Evolutionary conservation across 805 yeast genomes (phyloP), one percentile per base, ranked within the genome.

Genomic region (Yamadazyma sp.): DNA sequence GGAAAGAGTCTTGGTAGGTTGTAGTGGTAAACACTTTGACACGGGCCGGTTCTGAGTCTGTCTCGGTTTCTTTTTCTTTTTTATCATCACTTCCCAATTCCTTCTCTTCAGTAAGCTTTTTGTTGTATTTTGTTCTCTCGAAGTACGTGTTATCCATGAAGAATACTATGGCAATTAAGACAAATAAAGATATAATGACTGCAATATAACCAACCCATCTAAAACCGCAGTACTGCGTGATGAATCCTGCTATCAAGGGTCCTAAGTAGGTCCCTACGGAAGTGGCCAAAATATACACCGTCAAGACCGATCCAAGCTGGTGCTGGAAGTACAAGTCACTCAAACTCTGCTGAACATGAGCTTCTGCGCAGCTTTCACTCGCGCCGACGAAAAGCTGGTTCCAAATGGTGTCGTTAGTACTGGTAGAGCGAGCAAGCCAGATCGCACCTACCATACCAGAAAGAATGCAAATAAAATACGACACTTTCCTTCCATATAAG

Each of bases 181-280:
- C 37, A 48, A 71, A 75, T 16, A 62, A 65, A 33, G 71, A 69
- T 32, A 78, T 70, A 33, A 62, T 52, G 9, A 53, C 66, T 13
- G 75, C 72, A 36, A 72, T 61, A 60, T 75, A 63, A 43, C 77
- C 71, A 7, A 71, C 75, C 80, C 79, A 75, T 44, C 68, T 54
- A 70, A 79, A 79, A 5, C 76, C 73, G 18, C 66, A 58, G 19
- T 66, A 69, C 34, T 71, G 67, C 20, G 69, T 67, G 39, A 79
- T 73, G 46, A 75, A 73, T 9, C 82, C 82, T 9, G 82, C 80
- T 32, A 78, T 65, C 48, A 78, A 61, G 4, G 84, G 83, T 3
- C 82, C 83, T 40, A 77, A 55, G 47, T 62, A 79, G 28, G 78
- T 73, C 7, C 80, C 76, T 9, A 69, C 67, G 24, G 77, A 65